These are phyloP conservation scores for Lumnitzera littorea DNA, from an alignment of 345 rosid genomes.

Conservation along the genomic window DNA sequence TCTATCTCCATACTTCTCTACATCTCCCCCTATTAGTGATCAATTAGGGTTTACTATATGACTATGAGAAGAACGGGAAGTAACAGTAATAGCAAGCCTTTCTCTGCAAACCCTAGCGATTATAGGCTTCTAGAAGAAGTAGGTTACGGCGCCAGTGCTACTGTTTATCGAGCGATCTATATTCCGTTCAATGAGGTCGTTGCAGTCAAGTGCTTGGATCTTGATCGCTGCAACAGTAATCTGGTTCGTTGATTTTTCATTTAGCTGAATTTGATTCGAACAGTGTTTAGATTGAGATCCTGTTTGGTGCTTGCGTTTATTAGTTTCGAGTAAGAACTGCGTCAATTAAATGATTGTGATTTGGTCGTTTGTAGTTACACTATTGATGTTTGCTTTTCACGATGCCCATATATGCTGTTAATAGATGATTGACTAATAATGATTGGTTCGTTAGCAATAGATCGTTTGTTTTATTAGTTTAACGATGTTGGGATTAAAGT, in stretches of 20 bases:
- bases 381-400: too few relatives aligned
- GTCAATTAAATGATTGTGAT: too few relatives aligned
- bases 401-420: too few relatives aligned
- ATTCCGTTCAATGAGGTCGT: slow-evolving; percentile 71
- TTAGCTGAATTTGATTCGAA: slow-evolving; percentile 5
- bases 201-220: slow-evolving; percentile 97
- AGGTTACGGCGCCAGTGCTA: slow-evolving; percentile 95
- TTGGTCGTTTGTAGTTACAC: too few relatives aligned
- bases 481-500: too few relatives aligned
- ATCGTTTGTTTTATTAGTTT: too few relatives aligned
- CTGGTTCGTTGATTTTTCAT: slow-evolving; percentile 44
- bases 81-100: slow-evolving; percentile 17
- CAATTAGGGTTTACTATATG: slow-evolving; percentile 20
- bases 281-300: slow-evolving; percentile 5
- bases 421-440: too few relatives aligned
- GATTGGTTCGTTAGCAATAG: too few relatives aligned
- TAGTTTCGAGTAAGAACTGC: not conserved
- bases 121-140: slow-evolving; percentile 83
- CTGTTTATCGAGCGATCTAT: slow-evolving; percentile 88
- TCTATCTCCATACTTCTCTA: slow-evolving; percentile 4
- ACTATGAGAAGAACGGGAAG: slow-evolving; percentile 29
- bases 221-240: slow-evolving; percentile 97
- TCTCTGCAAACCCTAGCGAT: slow-evolving; percentile 56
- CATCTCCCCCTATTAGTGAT: not conserved
- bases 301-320: slow-evolving; percentile 2